These are phyloP conservation scores for Sporothrix euskadiensis DNA, from an alignment of 2,329 filamentous ascomycete genomes.

Conservation along the genomic window DNA sequence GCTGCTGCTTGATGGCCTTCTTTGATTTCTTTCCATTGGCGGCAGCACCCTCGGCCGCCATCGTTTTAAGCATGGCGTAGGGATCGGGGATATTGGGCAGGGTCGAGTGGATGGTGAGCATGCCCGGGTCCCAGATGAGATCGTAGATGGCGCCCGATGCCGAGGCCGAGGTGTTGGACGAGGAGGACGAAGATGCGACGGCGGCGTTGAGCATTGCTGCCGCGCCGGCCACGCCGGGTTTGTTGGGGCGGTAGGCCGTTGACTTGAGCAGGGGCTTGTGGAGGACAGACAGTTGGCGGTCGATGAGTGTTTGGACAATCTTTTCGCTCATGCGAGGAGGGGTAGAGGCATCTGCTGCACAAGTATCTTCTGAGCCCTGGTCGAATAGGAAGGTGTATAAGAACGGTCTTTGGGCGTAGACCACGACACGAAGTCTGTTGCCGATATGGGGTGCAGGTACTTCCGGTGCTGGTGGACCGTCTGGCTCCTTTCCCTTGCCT, in stretches of 20 bases:
- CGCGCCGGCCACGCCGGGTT: slow-evolving; percentile 42
- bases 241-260: slow-evolving; percentile 58
- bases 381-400: slow-evolving; percentile 75
- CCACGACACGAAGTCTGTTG: slow-evolving; percentile 64
- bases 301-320: slow-evolving; percentile 25
- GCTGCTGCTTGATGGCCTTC: neutral
- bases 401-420: slow-evolving; percentile 74
- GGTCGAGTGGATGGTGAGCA: slow-evolving; percentile 60
- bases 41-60: neutral
- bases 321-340: neutral
- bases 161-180: neutral
- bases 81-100: slow-evolving; percentile 66
- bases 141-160: slow-evolving; percentile 54
- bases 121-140: slow-evolving; percentile 61
- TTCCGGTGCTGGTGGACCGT: slow-evolving; percentile 35
- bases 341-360: neutral
- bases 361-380: slow-evolving; percentile 47
- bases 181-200: neutral
- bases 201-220: slow-evolving; percentile 22
- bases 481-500: slow-evolving; percentile 23
- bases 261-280: slow-evolving; percentile 58
- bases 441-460: slow-evolving; percentile 45
- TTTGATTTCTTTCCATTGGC: neutral
- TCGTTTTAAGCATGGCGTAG: neutral
- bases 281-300: slow-evolving; percentile 57